phyloP scores from a whole-genome alignment of 805 yeast species.

The Clavispora vitiphila region DNA sequence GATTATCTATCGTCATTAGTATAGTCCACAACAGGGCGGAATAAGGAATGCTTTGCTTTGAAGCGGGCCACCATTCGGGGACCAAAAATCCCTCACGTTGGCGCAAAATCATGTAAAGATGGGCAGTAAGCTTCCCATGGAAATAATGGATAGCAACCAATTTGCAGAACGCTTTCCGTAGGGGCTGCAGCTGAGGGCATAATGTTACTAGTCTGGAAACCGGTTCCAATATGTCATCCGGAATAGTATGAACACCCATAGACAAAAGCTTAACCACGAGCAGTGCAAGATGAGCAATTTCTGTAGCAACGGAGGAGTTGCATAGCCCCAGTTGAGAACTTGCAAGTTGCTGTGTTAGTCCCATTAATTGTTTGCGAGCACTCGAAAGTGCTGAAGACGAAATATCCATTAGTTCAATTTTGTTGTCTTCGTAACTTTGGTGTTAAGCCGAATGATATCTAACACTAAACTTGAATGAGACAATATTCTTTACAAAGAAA shows the following conservation, averaged over 20 bases:
- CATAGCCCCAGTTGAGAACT: not conserved
- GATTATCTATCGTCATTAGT: not conserved
- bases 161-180: slow-evolving; percentile 5
- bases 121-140: not conserved
- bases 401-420: not conserved
- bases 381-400: not conserved
- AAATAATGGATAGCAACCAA: slow-evolving; percentile 1
- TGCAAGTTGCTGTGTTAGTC: not conserved
- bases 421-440: too few species aligned
- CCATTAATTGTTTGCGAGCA: not conserved
- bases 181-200: not conserved
- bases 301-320: not conserved
- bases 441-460: too few species aligned
- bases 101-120: slow-evolving; percentile 2
- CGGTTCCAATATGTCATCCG: slow-evolving; percentile 1
- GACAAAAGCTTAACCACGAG: not conserved
- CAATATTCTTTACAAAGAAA: too few species aligned
- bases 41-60: not conserved
- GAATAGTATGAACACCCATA: not conserved
- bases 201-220: slow-evolving; percentile 1
- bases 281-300: slow-evolving; percentile 1
- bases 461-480: too few species aligned
- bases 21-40: not conserved
- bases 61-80: slow-evolving; percentile 11
- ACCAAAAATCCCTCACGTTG: not conserved